Percentiles rank a stretch among this genome's conserved stretches.
Conservation (phyloP, 345 rosid species). For the Boechera retrofracta region DNA sequence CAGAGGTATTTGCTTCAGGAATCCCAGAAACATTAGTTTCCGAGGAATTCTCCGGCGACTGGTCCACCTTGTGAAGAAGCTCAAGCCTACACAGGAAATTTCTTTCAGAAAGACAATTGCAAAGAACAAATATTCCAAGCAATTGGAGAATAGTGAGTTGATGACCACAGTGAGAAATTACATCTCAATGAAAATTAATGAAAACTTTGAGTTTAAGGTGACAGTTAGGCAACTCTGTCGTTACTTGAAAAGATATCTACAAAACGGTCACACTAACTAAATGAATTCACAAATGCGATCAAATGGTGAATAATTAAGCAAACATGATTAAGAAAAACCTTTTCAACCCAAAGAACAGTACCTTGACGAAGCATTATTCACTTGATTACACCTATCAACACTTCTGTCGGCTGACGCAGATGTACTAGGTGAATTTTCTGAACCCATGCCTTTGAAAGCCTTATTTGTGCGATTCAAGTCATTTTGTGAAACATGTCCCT, state of each 20-base stretch:
- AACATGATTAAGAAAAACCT: background rate
- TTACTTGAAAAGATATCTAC: constrained; percentile 12
- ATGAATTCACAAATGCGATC: constrained; percentile 14
- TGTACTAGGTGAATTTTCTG: constrained; percentile 50
- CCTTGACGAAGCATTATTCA: constrained; percentile 61
- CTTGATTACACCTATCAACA: constrained; percentile 48
- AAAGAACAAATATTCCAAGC: constrained; percentile 8
- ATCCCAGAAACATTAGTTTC: constrained; percentile 54
- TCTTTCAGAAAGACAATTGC: constrained; percentile 10
- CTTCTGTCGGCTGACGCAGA: constrained; percentile 52
- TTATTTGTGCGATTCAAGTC: constrained; percentile 50
- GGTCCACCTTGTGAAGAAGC: constrained; percentile 91
- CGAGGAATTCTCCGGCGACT: constrained; percentile 55
- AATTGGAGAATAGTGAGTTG: constrained; percentile 4
- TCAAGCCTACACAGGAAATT: constrained; percentile 64
- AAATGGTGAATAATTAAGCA: background rate
- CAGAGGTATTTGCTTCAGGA: constrained; percentile 60
- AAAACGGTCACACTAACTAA: constrained; percentile 1
- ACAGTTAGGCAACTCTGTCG: constrained; percentile 12
- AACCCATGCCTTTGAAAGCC: constrained; percentile 47
- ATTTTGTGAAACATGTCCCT: constrained; percentile 56
- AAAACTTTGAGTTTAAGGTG: background rate
- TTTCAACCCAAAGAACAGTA: constrained; percentile 41
- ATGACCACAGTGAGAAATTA: constrained; percentile 2
- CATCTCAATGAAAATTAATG: background rate